Conservation (phyloP, 495 filamentous ascomycete genomes). For the Daldinia caldariorum region DNA sequence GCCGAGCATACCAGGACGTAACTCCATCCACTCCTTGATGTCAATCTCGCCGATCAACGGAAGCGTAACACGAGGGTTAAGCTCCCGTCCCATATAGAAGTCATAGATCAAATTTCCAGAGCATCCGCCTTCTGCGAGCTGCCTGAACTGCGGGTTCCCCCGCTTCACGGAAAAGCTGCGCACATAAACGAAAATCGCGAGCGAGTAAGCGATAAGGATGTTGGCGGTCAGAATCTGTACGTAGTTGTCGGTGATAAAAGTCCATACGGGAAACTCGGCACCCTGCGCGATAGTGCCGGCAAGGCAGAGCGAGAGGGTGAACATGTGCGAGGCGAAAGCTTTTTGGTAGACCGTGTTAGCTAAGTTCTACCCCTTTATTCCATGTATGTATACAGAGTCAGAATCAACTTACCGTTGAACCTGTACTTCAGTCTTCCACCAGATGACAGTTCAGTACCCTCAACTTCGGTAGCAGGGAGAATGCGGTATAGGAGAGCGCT, state of each 20-base stretch:
- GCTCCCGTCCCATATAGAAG: conserved; percentile 96
- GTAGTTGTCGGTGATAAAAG: conserved; percentile 92
- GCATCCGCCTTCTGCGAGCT: conserved; percentile 80
- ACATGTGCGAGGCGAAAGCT: conserved; percentile 82
- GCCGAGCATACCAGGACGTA: conserved; percentile 88
- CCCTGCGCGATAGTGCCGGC: conserved; percentile 81
- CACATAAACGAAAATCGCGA: conserved; percentile 81
- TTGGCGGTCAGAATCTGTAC: conserved; percentile 84
- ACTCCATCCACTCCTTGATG: conserved; percentile 89
- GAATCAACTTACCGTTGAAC: conserved; percentile 76
- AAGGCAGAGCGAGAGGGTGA: conserved; percentile 72
- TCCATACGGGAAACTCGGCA: conserved; percentile 86
- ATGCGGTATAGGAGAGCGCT: conserved; percentile 78
- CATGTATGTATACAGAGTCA: neutral
- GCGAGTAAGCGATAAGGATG: conserved; percentile 72
- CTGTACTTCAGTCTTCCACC: conserved; percentile 86
- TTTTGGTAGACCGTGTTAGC: conserved; percentile 9
- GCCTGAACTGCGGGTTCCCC: conserved; percentile 64
- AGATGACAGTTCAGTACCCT: conserved; percentile 74
- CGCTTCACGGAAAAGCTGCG: conserved; percentile 82
- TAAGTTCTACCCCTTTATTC: neutral
- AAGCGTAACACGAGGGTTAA: conserved; percentile 87
- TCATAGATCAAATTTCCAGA: conserved; percentile 92
- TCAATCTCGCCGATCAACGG: conserved; percentile 86
- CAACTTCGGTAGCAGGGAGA: conserved; percentile 76